phyloP scores from a whole-genome alignment of 495 filamentous ascomycete species.

The Cladorrhinum samala region DNA sequence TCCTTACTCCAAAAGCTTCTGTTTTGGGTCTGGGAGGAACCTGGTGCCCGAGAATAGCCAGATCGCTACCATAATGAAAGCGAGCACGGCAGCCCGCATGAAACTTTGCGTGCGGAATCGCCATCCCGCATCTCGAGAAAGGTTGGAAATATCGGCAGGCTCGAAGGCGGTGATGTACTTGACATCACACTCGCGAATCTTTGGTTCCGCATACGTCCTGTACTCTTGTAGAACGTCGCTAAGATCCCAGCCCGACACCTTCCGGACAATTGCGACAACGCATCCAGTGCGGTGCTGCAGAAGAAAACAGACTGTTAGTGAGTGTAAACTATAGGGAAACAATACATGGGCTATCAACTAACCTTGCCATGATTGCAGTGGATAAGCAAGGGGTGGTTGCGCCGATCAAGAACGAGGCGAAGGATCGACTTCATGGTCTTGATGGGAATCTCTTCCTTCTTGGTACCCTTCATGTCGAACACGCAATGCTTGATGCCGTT shows the following conservation, averaged over 20 bases:
- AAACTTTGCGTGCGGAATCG: constrained; percentile 21
- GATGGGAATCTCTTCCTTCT: constrained; percentile 59
- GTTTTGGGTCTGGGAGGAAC: constrained; percentile 6
- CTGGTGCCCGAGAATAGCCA: constrained; percentile 22
- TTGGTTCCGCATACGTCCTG: constrained; percentile 56
- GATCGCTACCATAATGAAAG: constrained; percentile 20
- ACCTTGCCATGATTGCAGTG: constrained; percentile 90
- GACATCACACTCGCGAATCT: constrained; percentile 49
- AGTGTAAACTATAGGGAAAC: background rate
- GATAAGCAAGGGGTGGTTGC: constrained; percentile 69
- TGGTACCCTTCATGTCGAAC: constrained; percentile 70
- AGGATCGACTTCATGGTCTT: constrained; percentile 58
- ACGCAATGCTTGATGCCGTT: constrained; percentile 61
- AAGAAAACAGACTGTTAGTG: constrained; percentile 16
- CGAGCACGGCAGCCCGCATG: constrained; percentile 19
- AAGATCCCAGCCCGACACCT: constrained; percentile 54
- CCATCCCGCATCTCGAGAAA: constrained; percentile 11
- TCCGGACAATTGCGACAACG: constrained; percentile 65
- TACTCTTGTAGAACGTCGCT: constrained; percentile 61
- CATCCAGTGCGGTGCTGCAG: constrained; percentile 87
- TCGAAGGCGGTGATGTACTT: constrained; percentile 43
- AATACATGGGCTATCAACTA: constrained; percentile 12
- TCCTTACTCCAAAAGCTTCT: constrained; percentile 1
- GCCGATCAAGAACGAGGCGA: constrained; percentile 54
- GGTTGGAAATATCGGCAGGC: constrained; percentile 21